Evolutionary conservation across 768 basidiomycete genomes (phyloP).

Genomic region (Gyrodon lividus): DNA sequence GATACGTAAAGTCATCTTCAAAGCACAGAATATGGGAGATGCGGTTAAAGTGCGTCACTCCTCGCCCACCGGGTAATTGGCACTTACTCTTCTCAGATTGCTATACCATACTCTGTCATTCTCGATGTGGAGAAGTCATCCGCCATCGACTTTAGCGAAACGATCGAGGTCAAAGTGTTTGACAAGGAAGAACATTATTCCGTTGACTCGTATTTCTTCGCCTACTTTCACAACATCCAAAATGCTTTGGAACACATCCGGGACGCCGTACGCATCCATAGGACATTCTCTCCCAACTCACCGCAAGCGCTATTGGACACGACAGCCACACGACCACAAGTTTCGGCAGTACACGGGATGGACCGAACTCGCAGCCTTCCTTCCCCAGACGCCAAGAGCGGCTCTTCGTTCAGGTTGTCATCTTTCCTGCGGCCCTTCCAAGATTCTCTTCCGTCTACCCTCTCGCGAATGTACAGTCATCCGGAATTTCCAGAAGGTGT

Average conservation of each 20-base stretch:
- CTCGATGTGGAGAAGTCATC: constrained; percentile 85
- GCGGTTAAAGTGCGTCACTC: constrained; percentile 72
- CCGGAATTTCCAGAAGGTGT: constrained; percentile 36
- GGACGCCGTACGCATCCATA: constrained; percentile 63
- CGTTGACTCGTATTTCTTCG: constrained; percentile 89
- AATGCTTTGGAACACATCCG: constrained; percentile 80
- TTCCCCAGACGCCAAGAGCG: constrained; percentile 29
- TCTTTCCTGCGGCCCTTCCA: constrained; percentile 69
- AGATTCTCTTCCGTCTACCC: constrained; percentile 44
- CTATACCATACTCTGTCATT: constrained; percentile 89
- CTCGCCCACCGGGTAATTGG: not conserved
- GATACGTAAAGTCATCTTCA: constrained; percentile 91
- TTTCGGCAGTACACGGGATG: constrained; percentile 22
- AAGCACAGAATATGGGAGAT: constrained; percentile 94
- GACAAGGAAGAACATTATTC: constrained; percentile 77
- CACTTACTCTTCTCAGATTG: constrained; percentile 54
- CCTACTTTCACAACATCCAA: constrained; percentile 85
- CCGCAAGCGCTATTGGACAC: constrained; percentile 53
- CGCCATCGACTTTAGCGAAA: constrained; percentile 94
- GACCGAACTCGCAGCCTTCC: constrained; percentile 45
- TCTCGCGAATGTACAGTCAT: constrained; percentile 31
- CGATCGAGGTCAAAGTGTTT: constrained; percentile 89
- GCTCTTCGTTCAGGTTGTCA: constrained; percentile 60
- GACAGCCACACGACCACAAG: constrained; percentile 44
- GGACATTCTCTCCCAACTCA: constrained; percentile 28